Conservation (phyloP, 2,329 filamentous ascomycete species). For the Ascomycota sp. region DNA sequence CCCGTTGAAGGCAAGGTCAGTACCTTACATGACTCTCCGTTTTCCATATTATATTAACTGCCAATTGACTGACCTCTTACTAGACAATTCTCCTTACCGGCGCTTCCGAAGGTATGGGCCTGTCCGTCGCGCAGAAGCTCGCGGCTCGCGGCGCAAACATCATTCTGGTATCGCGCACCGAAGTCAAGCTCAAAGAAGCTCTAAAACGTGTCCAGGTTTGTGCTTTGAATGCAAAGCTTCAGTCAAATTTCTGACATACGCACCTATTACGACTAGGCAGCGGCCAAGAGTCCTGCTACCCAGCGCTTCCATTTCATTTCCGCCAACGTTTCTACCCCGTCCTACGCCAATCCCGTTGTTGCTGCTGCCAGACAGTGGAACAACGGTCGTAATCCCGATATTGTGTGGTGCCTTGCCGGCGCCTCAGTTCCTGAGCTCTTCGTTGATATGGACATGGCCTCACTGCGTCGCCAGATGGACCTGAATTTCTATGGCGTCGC, state of each 20-base stretch:
- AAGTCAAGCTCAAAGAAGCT: conserved; percentile 51
- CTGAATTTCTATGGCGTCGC: conserved; percentile 76
- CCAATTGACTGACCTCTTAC: too few relatives aligned
- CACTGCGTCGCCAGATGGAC: conserved; percentile 64
- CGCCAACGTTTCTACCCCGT: conserved; percentile 55
- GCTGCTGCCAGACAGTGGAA: conserved; percentile 64
- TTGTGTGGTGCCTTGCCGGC: conserved; percentile 84
- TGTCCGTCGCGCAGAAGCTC: conserved; percentile 51
- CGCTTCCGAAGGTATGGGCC: conserved; percentile 82
- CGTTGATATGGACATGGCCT: conserved; percentile 47
- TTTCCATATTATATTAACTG: too few relatives aligned
- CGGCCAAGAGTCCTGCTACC: conserved; percentile 39
- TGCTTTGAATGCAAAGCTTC: neutral
- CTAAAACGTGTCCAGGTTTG: conserved; percentile 43
- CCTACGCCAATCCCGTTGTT: conserved; percentile 51
- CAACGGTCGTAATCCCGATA: conserved; percentile 47
- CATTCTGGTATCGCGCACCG: conserved; percentile 64
- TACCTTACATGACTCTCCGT: neutral
- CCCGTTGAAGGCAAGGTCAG: conserved; percentile 64
- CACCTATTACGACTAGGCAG: conserved; percentile 21
- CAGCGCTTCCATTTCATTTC: conserved; percentile 73
- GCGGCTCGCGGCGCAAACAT: conserved; percentile 70
- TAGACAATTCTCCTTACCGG: conserved; percentile 82
- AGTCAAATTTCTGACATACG: too few relatives aligned
- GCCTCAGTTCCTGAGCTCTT: conserved; percentile 56